phyloP scores from a whole-genome alignment of 1,284 basidiomycete species.

The Moniliophthora roreri region DNA sequence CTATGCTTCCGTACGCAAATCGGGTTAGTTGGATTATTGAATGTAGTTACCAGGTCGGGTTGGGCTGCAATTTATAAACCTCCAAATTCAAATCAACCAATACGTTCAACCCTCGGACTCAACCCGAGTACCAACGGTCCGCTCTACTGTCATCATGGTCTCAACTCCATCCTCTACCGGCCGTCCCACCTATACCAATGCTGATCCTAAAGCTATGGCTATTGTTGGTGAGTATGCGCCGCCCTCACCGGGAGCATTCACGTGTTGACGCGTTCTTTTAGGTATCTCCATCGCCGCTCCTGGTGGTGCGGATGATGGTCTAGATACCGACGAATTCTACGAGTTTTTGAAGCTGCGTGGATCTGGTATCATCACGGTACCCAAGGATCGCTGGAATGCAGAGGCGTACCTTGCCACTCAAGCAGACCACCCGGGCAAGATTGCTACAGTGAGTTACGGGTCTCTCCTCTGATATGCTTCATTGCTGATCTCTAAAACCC shows the following conservation, averaged over 20 bases:
- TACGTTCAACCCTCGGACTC: too few species aligned
- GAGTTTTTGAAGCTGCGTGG: slow-evolving; percentile 5
- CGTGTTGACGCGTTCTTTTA: neutral
- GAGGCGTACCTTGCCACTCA: slow-evolving; percentile 4
- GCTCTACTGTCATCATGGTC: too few species aligned
- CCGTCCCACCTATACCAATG: too few species aligned
- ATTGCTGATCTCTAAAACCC: neutral
- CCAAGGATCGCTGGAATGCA: slow-evolving; percentile 5
- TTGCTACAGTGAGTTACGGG: neutral
- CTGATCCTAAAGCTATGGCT: too few species aligned
- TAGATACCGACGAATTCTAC: slow-evolving; percentile 3
- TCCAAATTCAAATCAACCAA: too few species aligned
- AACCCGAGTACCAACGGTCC: too few species aligned
- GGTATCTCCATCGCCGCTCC: slow-evolving; percentile 4
- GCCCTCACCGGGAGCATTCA: neutral
- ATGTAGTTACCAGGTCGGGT: too few species aligned
- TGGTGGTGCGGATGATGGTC: neutral
- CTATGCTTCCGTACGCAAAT: too few species aligned
- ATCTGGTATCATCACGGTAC: slow-evolving; percentile 5
- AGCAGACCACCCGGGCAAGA: neutral
- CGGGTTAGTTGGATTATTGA: too few species aligned
- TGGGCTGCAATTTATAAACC: too few species aligned
- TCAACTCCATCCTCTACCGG: too few species aligned
- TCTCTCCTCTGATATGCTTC: neutral
- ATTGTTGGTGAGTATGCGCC: too few species aligned